Conservation (phyloP, 2,329 filamentous ascomycete species). For the Verticillium zaregamsianum region DNA sequence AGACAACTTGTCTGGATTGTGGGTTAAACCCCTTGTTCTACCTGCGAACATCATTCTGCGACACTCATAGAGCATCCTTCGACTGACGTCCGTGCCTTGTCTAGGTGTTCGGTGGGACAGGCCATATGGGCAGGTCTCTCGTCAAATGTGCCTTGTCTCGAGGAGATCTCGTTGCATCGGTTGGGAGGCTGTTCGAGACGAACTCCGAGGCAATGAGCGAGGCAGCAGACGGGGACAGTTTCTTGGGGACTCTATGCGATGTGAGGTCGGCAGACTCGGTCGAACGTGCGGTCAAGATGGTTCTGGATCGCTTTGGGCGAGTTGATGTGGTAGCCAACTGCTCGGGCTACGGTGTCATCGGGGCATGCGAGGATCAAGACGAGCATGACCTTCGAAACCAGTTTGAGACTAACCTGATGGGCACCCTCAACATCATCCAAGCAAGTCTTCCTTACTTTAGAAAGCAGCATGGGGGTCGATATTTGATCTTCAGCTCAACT, state of each 20-base stretch:
- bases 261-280: slow-evolving; percentile 81
- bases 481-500: slow-evolving; percentile 92
- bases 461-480: slow-evolving; percentile 69
- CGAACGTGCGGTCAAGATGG: slow-evolving; percentile 62
- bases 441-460: slow-evolving; percentile 84
- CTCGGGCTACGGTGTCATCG: slow-evolving; percentile 92
- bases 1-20: slow-evolving; percentile 83
- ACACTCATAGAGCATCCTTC: background rate
- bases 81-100: slow-evolving; percentile 2
- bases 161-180: slow-evolving; percentile 79
- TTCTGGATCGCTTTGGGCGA: slow-evolving; percentile 70
- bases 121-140: slow-evolving; percentile 89
- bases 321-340: slow-evolving; percentile 92
- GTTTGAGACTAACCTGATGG: slow-evolving; percentile 97
- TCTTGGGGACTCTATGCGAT: slow-evolving; percentile 81
- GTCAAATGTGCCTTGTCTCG: slow-evolving; percentile 77
- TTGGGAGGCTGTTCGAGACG: slow-evolving; percentile 79
- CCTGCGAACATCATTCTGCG: background rate
- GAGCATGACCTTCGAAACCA: slow-evolving; percentile 92
- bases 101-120: slow-evolving; percentile 91
- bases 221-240: slow-evolving; percentile 56
- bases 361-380: slow-evolving; percentile 93
- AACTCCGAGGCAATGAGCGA: slow-evolving; percentile 60
- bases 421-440: slow-evolving; percentile 89
- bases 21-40: slow-evolving; percentile 3